Conservation (phyloP, 2,329 filamentous ascomycete species). For the Elsinoe perseae region DNA sequence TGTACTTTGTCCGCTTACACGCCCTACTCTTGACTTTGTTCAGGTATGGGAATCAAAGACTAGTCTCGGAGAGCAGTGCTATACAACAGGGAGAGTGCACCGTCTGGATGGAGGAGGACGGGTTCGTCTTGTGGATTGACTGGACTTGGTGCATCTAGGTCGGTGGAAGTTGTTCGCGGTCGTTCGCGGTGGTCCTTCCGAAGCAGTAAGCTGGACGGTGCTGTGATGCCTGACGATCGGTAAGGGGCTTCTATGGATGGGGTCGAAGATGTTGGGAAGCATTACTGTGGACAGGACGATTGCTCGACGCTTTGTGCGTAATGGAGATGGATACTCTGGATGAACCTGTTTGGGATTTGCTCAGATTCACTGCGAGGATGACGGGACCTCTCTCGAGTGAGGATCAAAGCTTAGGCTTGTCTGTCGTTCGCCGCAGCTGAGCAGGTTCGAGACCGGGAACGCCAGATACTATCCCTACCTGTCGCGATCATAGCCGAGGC, state of each 20-base stretch:
- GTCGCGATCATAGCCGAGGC: conserved; percentile 16
- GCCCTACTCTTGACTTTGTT: conserved; percentile 45
- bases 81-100: conserved; percentile 63
- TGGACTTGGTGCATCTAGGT: conserved; percentile 15
- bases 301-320: not conserved
- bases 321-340: not conserved
- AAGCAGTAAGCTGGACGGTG: conserved; percentile 15
- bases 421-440: conserved; percentile 35
- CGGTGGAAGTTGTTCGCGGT: conserved; percentile 16
- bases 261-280: not conserved
- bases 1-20: conserved; percentile 80
- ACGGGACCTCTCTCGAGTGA: conserved; percentile 85
- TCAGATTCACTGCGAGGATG: conserved; percentile 20
- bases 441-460: not conserved
- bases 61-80: conserved; percentile 80
- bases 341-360: not conserved
- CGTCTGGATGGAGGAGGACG: conserved; percentile 20
- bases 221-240: not conserved
- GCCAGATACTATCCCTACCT: conserved; percentile 25
- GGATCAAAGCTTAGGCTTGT: conserved; percentile 94
- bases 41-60: conserved; percentile 72
- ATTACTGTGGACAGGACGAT: not conserved
- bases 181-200: conserved; percentile 22
- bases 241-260: not conserved
- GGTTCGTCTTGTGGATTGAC: conserved; percentile 24